A percentile compares a stretch with the other conserved stretches of the same genome.
Evolutionary conservation across 2,329 filamentous ascomycete species (phyloP).

Genomic region (Penicillium sp.): DNA sequence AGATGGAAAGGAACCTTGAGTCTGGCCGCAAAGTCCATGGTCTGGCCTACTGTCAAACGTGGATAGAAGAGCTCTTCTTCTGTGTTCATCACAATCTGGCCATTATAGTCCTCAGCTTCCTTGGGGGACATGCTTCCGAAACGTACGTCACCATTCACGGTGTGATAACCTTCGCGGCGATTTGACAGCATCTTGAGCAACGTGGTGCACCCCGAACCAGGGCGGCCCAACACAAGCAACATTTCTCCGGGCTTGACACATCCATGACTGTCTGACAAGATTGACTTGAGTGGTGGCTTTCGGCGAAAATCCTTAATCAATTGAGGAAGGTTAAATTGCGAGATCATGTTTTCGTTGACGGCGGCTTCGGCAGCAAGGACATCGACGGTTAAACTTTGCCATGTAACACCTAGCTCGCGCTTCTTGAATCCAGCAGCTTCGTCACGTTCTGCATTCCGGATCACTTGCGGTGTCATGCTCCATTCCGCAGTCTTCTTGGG

Average conservation of each 20-base stretch:
- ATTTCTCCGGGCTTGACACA: conserved; percentile 66
- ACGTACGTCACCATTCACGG: conserved; percentile 50
- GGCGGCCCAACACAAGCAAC: conserved; percentile 59
- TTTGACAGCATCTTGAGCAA: conserved; percentile 62
- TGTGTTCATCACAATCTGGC: conserved; percentile 50
- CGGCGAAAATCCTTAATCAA: conserved; percentile 6
- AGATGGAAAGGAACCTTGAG: conserved; percentile 62
- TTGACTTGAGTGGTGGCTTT: conserved; percentile 34
- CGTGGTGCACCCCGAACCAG: conserved; percentile 61
- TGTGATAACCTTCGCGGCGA: conserved; percentile 50
- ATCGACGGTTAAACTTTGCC: conserved; percentile 5
- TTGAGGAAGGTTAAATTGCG: conserved; percentile 8
- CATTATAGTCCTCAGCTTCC: conserved; percentile 42
- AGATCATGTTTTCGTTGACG: conserved; percentile 11
- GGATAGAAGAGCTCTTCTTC: conserved; percentile 47
- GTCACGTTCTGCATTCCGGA: conserved; percentile 24
- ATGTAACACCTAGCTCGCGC: conserved; percentile 8
- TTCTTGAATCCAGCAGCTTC: conserved; percentile 7
- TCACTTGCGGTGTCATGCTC: conserved; percentile 42
- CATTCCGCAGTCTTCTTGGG: conserved; percentile 34
- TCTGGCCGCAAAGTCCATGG: conserved; percentile 52
- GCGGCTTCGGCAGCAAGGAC: conserved; percentile 8
- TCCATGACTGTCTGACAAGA: conserved; percentile 55
- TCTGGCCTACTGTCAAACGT: conserved; percentile 43
- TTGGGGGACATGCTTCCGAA: conserved; percentile 43